Percentiles rank a stretch among this genome's conserved stretches.
These are phyloP conservation scores for Cenchrus americanus DNA, from an alignment of 176 grass and related monocot genomes.

Conservation along the genomic window DNA sequence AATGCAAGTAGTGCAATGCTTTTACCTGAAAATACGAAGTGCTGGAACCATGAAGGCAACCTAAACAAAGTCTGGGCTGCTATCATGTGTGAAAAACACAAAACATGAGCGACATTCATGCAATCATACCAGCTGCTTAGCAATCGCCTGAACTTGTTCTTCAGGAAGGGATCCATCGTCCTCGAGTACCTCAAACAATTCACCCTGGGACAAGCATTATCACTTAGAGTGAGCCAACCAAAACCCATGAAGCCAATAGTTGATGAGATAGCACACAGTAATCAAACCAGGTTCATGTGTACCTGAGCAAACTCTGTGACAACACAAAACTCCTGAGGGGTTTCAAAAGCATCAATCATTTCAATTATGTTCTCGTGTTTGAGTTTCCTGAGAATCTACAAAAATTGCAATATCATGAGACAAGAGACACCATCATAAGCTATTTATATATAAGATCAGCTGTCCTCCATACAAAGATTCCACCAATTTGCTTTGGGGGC, in stretches of 20 bases:
- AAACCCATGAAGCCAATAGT: not conserved
- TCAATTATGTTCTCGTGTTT: slow-evolving; percentile 98
- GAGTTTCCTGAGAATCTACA: slow-evolving; percentile 89
- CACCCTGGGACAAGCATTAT: slow-evolving; percentile 64
- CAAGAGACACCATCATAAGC: not conserved
- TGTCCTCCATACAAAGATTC: not conserved
- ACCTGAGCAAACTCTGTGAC: slow-evolving; percentile 99
- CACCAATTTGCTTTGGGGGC: not conserved
- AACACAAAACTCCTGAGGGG: slow-evolving; percentile 96
- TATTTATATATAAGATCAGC: not conserved
- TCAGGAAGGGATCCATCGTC: slow-evolving; percentile 97
- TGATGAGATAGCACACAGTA: slow-evolving; percentile 10
- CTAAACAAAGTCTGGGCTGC: not conserved
- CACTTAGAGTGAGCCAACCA: slow-evolving; percentile 16
- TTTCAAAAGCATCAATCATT: slow-evolving; percentile 97
- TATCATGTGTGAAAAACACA: slow-evolving; percentile 14
- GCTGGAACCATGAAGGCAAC: slow-evolving; percentile 29
- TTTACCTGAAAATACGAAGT: slow-evolving; percentile 66
- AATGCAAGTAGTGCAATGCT: slow-evolving; percentile 91
- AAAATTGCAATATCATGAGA: not conserved
- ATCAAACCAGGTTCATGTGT: slow-evolving; percentile 14
- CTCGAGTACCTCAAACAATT: slow-evolving; percentile 95
- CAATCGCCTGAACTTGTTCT: slow-evolving; percentile 96
- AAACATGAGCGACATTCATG: slow-evolving; percentile 28
- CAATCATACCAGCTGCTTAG: slow-evolving; percentile 95